These are phyloP conservation scores for Phanerodontia chrysosporium DNA, from an alignment of 768 basidiomycete species.

Conservation along the genomic window DNA sequence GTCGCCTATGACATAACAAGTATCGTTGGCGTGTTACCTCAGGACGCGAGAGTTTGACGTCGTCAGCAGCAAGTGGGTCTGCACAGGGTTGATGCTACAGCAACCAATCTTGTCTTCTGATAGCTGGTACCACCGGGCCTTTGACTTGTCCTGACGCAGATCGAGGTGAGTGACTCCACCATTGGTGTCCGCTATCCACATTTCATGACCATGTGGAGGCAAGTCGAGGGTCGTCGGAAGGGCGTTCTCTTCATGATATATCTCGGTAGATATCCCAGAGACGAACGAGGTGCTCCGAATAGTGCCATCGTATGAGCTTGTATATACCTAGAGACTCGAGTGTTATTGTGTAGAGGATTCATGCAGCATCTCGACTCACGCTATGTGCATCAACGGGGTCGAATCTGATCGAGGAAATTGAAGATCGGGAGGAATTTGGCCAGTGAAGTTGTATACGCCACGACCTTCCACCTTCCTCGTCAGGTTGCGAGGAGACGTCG, in stretches of 20 bases:
- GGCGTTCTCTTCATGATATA: conserved; percentile 59
- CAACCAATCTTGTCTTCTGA: conserved; percentile 75
- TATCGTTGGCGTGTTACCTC: conserved; percentile 43
- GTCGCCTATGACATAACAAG: background rate
- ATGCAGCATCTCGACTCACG: conserved; percentile 35
- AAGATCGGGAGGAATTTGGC: conserved; percentile 77
- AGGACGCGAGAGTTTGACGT: conserved; percentile 71
- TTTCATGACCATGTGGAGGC: conserved; percentile 61
- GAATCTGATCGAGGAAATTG: conserved; percentile 73
- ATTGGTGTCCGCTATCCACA: conserved; percentile 77
- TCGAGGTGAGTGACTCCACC: conserved; percentile 78
- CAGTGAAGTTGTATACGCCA: conserved; percentile 82
- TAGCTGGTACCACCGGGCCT: conserved; percentile 56
- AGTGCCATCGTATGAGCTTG: conserved; percentile 79
- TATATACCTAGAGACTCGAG: conserved; percentile 53
- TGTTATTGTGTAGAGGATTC: background rate
- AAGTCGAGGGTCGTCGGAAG: conserved; percentile 67
- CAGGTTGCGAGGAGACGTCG: conserved; percentile 33
- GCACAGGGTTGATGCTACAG: conserved; percentile 73
- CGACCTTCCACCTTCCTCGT: conserved; percentile 65
- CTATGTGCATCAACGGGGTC: conserved; percentile 73
- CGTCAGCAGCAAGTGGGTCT: conserved; percentile 62
- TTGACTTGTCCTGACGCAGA: conserved; percentile 55
- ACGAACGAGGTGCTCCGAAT: conserved; percentile 70
- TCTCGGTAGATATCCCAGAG: conserved; percentile 65